Conservation (phyloP, 257 asterid genomes). For the Galeopsis tetrahit region DNA sequence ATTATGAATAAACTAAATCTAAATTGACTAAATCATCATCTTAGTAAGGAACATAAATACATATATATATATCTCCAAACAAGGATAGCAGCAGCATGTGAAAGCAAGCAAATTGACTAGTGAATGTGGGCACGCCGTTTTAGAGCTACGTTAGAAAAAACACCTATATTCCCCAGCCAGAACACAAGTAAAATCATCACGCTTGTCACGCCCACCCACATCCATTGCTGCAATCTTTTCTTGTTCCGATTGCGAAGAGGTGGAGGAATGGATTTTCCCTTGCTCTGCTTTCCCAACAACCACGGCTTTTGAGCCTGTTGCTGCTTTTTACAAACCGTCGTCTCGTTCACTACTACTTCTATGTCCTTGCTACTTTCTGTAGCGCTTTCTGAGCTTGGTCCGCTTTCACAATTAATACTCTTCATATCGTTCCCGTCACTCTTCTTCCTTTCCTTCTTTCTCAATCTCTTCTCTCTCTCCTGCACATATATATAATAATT, state of each 20-base stretch:
- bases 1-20: neutral
- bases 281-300: constrained; percentile 56
- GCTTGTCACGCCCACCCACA: constrained; percentile 64
- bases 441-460: constrained; percentile 89
- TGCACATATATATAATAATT: constrained; percentile 27
- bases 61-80: constrained; percentile 20
- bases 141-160: constrained; percentile 51
- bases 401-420: constrained; percentile 45
- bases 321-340: constrained; percentile 36
- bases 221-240: constrained; percentile 83
- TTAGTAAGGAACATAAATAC: constrained; percentile 12
- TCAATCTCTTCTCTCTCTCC: constrained; percentile 90
- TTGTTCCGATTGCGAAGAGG: constrained; percentile 78
- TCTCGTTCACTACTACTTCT: constrained; percentile 55
- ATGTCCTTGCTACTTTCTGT: constrained; percentile 49
- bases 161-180: constrained; percentile 78
- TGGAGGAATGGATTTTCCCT: constrained; percentile 74
- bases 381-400: constrained; percentile 47
- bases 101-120: constrained; percentile 26
- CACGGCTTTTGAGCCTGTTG: constrained; percentile 41
- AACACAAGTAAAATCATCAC: constrained; percentile 53
- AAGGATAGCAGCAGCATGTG: constrained; percentile 19
- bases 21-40: neutral
- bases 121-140: constrained; percentile 44
- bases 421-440: constrained; percentile 42